These are phyloP conservation scores for Diphasiastrum complanatum DNA, from an alignment of 83 land plant genomes.

Conservation along the genomic window DNA sequence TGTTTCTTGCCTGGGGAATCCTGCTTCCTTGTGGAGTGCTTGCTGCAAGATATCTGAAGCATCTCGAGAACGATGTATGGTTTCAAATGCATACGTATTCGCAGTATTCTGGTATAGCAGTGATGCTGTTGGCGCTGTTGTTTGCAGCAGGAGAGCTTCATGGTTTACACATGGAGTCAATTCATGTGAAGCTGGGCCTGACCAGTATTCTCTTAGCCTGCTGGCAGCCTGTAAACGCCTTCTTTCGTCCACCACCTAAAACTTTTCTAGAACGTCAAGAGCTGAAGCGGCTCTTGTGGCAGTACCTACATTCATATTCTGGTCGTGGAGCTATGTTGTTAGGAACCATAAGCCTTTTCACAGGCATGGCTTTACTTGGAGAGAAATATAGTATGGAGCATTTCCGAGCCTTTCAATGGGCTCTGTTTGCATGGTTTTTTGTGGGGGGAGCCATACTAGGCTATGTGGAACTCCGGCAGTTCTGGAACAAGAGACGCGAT, in stretches of 20 bases:
- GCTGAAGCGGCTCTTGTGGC: slow-evolving; percentile 55
- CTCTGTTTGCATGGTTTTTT: too few species aligned
- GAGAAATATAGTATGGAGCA: too few species aligned
- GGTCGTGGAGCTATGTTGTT: too few species aligned
- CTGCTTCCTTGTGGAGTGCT: slow-evolving; percentile 88
- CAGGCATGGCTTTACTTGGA: too few species aligned
- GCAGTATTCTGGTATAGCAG: slow-evolving; percentile 90
- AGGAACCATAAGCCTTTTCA: too few species aligned
- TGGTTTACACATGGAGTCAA: slow-evolving; percentile 53
- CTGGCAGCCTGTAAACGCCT: slow-evolving; percentile 77
- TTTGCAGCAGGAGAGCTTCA: slow-evolving; percentile 95
- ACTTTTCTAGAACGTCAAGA: slow-evolving; percentile 44
- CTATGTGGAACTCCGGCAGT: too few species aligned
- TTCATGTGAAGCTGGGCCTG: slow-evolving; percentile 86
- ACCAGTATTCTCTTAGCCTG: slow-evolving; percentile 60
- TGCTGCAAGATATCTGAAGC: slow-evolving; percentile 91
- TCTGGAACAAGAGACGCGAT: too few species aligned
- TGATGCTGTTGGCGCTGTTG: slow-evolving; percentile 74
- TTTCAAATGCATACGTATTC: slow-evolving; percentile 82
- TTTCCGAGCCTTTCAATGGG: too few species aligned
- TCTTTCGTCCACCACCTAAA: slow-evolving; percentile 59
- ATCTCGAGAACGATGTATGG: slow-evolving; percentile 92
- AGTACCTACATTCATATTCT: slow-evolving; percentile 64
- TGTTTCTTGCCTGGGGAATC: slow-evolving; percentile 97
- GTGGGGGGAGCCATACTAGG: too few species aligned